Percentiles rank a stretch among this genome's conserved stretches.
phyloP scores from a whole-genome alignment of 371 early-diverging fungal species.

The Umbelopsis sp. region DNA sequence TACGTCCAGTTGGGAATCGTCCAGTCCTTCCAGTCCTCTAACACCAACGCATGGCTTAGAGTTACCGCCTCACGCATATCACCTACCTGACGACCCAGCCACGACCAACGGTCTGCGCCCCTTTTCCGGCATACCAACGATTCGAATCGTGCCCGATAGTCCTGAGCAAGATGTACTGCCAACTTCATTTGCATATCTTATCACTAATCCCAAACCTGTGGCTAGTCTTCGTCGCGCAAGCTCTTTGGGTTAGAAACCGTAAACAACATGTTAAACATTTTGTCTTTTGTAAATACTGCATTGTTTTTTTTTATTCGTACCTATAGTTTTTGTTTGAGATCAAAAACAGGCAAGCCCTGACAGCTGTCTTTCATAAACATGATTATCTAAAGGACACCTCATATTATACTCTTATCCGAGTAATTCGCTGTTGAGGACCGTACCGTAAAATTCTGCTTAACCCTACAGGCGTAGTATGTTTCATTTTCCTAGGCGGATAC shows the following conservation, averaged over 20 bases:
- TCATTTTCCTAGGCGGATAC: constrained; percentile 1
- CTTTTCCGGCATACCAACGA: neutral
- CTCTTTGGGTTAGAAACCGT: neutral
- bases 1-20: constrained; percentile 3
- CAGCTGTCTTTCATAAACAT: no score
- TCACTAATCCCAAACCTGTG: constrained; percentile 12
- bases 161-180: neutral
- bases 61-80: neutral
- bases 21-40: neutral
- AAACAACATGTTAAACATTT: neutral
- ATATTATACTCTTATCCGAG: constrained; percentile 3
- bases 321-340: neutral
- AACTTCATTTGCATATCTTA: constrained; percentile 11
- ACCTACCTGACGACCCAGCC: no score
- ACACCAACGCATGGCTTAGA: neutral
- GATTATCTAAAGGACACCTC: neutral
- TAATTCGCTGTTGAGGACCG: constrained; percentile 8
- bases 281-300: constrained; percentile 5
- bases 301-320: constrained; percentile 6
- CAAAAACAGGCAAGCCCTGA: neutral
- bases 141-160: neutral
- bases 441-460: neutral
- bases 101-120: neutral
- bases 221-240: neutral
- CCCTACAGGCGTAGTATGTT: neutral